Conservation (phyloP, 306 rosid species). For the Lithocarpus polystachyus region DNA sequence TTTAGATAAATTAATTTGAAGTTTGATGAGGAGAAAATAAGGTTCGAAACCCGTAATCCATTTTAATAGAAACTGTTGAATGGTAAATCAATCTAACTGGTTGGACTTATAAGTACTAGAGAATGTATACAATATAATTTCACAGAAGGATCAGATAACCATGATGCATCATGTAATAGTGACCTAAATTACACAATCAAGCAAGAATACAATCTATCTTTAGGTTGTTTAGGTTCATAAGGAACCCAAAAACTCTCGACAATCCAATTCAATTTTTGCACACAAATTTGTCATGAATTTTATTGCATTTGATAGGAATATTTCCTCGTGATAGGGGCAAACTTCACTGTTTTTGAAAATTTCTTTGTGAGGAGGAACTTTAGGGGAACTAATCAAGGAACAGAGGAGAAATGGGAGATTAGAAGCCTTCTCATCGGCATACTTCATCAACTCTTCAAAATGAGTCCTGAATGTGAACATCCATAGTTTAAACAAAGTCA, state of each 20-base stretch:
- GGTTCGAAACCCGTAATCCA: background rate
- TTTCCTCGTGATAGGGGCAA: background rate
- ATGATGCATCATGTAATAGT: background rate
- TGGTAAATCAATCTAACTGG: background rate
- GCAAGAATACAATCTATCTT: background rate
- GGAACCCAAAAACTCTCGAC: background rate
- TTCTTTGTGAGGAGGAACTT: too few species aligned
- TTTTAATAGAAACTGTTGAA: background rate
- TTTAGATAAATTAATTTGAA: background rate
- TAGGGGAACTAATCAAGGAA: too few species aligned
- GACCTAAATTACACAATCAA: background rate
- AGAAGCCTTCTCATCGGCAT: background rate
- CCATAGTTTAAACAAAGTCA: background rate
- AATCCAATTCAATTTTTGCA: background rate
- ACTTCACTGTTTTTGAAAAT: background rate
- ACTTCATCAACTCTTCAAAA: background rate
- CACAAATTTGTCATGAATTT: background rate
- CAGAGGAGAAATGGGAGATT: too few species aligned
- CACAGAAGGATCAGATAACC: background rate
- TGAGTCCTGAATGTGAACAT: background rate
- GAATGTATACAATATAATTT: background rate
- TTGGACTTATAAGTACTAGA: background rate
- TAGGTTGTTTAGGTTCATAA: background rate
- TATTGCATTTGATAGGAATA: background rate
- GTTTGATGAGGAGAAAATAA: background rate